Percentiles rank a stretch among this genome's conserved stretches.
These are phyloP conservation scores for Wickerhamomyces kurtzmanii DNA, from an alignment of 805 yeast genomes.

Conservation along the genomic window DNA sequence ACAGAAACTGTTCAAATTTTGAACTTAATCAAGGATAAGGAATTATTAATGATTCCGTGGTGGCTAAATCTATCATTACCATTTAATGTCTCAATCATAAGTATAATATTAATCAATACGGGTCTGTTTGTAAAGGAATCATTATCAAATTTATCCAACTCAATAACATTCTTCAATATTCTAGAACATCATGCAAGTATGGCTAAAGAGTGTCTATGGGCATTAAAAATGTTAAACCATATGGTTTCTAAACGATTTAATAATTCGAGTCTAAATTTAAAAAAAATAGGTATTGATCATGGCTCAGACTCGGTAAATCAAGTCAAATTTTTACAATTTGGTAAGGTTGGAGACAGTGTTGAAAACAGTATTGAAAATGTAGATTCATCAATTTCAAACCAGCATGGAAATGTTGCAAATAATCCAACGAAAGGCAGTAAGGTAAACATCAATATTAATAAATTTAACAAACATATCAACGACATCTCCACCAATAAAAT, in stretches of 20 bases:
- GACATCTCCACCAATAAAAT: neutral
- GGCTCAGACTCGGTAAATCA: slow-evolving; percentile 42
- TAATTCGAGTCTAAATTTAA: slow-evolving; percentile 27
- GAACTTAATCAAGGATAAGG: slow-evolving; percentile 19
- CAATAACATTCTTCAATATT: slow-evolving; percentile 14
- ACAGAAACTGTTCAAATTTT: slow-evolving; percentile 21
- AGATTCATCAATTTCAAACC: neutral
- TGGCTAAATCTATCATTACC: slow-evolving; percentile 34
- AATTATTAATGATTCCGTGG: slow-evolving; percentile 37
- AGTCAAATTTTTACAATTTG: slow-evolving; percentile 37
- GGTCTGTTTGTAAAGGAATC: slow-evolving; percentile 20
- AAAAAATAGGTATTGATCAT: slow-evolving; percentile 39
- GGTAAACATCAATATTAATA: neutral
- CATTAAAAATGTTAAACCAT: slow-evolving; percentile 43
- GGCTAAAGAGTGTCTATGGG: slow-evolving; percentile 59
- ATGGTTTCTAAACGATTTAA: slow-evolving; percentile 34
- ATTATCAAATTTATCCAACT: slow-evolving; percentile 5
- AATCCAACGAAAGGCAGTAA: slow-evolving; percentile 1
- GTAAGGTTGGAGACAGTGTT: slow-evolving; percentile 20
- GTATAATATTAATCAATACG: slow-evolving; percentile 30
- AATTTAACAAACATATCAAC: neutral
- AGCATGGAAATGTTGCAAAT: neutral
- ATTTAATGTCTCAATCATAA: slow-evolving; percentile 32
- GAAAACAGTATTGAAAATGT: neutral
- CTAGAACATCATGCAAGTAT: slow-evolving; percentile 24